These are phyloP conservation scores for Claviceps citrina DNA, from an alignment of 2,329 filamentous ascomycete genomes.

Conservation along the genomic window DNA sequence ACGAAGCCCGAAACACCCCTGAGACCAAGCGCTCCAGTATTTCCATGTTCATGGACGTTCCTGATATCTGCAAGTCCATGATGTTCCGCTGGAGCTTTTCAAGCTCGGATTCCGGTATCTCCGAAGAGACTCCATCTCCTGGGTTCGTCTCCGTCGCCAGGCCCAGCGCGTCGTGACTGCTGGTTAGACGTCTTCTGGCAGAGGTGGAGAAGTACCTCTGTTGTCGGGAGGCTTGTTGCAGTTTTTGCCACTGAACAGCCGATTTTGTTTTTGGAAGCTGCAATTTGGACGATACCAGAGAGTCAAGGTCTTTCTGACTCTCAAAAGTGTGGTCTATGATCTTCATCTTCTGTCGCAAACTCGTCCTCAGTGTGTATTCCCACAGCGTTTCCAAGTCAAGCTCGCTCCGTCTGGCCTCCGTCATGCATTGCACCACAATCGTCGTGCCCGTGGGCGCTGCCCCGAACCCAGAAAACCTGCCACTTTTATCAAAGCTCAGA, in stretches of 20 bases:
- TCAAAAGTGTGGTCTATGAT: constrained; percentile 14
- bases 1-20: constrained; percentile 19
- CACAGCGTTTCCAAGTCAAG: constrained; percentile 39
- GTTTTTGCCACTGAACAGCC: constrained; percentile 20
- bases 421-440: constrained; percentile 43
- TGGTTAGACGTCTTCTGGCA: constrained; percentile 11
- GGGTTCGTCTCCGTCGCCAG: background rate
- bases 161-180: background rate
- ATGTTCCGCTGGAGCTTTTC: constrained; percentile 16
- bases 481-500: constrained; percentile 29
- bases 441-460: constrained; percentile 32
- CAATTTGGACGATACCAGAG: constrained; percentile 17
- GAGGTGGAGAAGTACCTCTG: constrained; percentile 20
- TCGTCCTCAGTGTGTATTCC: constrained; percentile 25
- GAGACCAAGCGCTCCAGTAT: constrained; percentile 24
- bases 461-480: constrained; percentile 66
- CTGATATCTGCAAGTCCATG: constrained; percentile 24
- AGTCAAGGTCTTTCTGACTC: constrained; percentile 15
- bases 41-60: constrained; percentile 19
- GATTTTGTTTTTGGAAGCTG: constrained; percentile 18
- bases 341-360: constrained; percentile 16
- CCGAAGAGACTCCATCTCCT: background rate
- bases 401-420: constrained; percentile 35
- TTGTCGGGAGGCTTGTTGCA: constrained; percentile 20
- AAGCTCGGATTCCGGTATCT: constrained; percentile 7